These are phyloP conservation scores for Starmerella apis DNA, from an alignment of 805 yeast genomes.

Conservation along the genomic window DNA sequence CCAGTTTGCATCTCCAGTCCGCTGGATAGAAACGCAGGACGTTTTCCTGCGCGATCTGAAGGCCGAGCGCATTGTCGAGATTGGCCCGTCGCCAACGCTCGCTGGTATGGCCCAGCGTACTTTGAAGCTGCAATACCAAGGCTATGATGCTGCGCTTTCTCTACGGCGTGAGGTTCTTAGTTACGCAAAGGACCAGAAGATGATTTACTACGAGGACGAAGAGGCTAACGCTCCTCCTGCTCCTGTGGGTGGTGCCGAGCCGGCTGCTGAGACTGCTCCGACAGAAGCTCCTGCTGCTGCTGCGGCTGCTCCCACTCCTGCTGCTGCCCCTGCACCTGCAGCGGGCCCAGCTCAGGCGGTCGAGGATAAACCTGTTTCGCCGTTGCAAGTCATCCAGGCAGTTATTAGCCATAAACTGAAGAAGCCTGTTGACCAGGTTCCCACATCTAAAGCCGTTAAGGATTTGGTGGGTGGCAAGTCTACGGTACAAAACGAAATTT, in stretches of 20 bases:
- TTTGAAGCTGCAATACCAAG: constrained; percentile 86
- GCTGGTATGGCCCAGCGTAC: constrained; percentile 99
- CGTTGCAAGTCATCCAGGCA: constrained; percentile 70
- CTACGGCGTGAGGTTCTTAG: constrained; percentile 89
- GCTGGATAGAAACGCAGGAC: constrained; percentile 99
- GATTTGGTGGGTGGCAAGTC: constrained; percentile 98
- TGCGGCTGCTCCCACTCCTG: constrained; percentile 44
- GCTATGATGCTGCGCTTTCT: constrained; percentile 93
- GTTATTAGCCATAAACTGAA: constrained; percentile 92
- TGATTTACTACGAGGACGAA: constrained; percentile 73
- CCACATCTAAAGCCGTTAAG: constrained; percentile 86
- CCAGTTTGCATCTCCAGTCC: constrained; percentile 98
- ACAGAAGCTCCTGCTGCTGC: constrained; percentile 44
- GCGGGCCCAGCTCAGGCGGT: constrained; percentile 74
- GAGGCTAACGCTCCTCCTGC: constrained; percentile 28
- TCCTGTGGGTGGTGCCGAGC: constrained; percentile 28
- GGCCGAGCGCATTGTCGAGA: constrained; percentile 94
- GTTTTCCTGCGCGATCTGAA: constrained; percentile 87
- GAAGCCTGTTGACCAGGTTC: constrained; percentile 74
- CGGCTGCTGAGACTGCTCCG: constrained; percentile 26
- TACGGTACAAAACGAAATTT: constrained; percentile 94
- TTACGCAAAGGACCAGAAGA: constrained; percentile 91
- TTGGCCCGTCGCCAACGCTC: constrained; percentile 97
- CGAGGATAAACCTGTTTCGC: constrained; percentile 84
- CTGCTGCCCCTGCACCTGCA: constrained; percentile 56